Base-by-base conservation (phyloP, 805 yeast species). In the Candida ficus region DNA sequence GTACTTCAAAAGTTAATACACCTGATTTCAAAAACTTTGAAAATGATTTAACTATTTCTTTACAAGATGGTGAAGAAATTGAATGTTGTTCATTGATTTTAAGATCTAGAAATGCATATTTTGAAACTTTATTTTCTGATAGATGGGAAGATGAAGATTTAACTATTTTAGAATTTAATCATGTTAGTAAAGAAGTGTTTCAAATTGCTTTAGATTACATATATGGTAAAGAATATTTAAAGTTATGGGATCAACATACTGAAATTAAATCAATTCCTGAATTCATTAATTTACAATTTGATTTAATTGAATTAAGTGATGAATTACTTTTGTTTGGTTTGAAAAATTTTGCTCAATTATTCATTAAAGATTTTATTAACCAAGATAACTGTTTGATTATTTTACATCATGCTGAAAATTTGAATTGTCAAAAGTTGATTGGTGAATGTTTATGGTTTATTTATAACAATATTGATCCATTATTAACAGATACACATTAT, bases 401-500 rank as follows among this genome's bases (percentile, higher is more conserved):
- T 12, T 53, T 85, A 12, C 61, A 70, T 11, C 79, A 79, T 51
- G 71, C 95, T 0, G 70, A 70, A 34, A 50, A 62, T 16, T 62
- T 71, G 35, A 59, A 70, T 17, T 83, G 88, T 7, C 56, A 61
- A 11, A 75, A 80, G 47, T 58, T 89, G 28, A 67, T 77, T 44
- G 67, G 70, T 37, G 73, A 76, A 39, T 76, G 95, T 54, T 63
- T 80, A 20, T 80, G 87, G 80, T 83, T 74, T 49, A 66, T 86
- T 11, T 78, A 74, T 48, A 70, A 75, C 47, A 86, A 87, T 55
- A 61, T 84, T 41, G 88, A 80, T 23, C 54, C 76, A 4, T 52
- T 85, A 13, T 62, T 88, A 26, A 72, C 77, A 39, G 58, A 56
- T 35, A 42, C 52, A n/a, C 41, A 39, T 26, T 55, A 51, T 33